Percentiles rank a stretch among this genome's conserved stretches.
Evolutionary conservation across 2,329 filamentous ascomycete species (phyloP).

Genomic region (Grosmannia huntii): DNA sequence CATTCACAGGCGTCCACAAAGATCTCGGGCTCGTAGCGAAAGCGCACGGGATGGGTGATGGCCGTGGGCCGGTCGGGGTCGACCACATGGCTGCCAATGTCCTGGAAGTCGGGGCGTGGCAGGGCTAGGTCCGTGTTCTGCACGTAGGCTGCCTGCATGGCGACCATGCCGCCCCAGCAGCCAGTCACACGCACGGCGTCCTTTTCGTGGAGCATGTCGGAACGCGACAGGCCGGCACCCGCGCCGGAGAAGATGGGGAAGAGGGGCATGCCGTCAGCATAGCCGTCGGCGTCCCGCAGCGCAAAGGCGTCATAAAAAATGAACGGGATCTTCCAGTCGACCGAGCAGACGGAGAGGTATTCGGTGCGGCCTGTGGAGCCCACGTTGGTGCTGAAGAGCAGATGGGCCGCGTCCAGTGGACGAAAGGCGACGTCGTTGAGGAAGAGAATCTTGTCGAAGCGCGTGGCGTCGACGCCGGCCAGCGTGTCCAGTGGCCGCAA

Average conservation of each 20-base stretch:
- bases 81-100: slow-evolving; percentile 21
- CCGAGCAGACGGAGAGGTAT: slow-evolving; percentile 57
- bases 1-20: slow-evolving; percentile 55
- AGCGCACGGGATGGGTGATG: slow-evolving; percentile 31
- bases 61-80: slow-evolving; percentile 20
- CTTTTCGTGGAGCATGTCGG: slow-evolving; percentile 46
- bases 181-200: slow-evolving; percentile 57
- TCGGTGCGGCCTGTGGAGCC: slow-evolving; percentile 36
- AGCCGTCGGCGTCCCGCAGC: slow-evolving; percentile 52
- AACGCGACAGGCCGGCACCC: slow-evolving; percentile 40
- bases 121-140: slow-evolving; percentile 25
- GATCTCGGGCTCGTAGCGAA: slow-evolving; percentile 43
- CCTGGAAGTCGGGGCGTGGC: slow-evolving; percentile 21
- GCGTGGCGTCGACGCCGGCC: slow-evolving; percentile 22
- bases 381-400: slow-evolving; percentile 50
- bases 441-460: slow-evolving; percentile 47
- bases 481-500: slow-evolving; percentile 46
- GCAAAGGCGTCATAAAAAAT: slow-evolving; percentile 66
- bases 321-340: slow-evolving; percentile 57
- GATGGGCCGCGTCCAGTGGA: slow-evolving; percentile 37
- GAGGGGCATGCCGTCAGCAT: slow-evolving; percentile 48
- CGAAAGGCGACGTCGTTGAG: slow-evolving; percentile 52
- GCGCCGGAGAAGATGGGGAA: slow-evolving; percentile 53
- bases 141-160: slow-evolving; percentile 49
- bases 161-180: slow-evolving; percentile 69